Evolutionary conservation across 2,329 filamentous ascomycete species (phyloP).

Genomic region (Aspergillus aculeatus): DNA sequence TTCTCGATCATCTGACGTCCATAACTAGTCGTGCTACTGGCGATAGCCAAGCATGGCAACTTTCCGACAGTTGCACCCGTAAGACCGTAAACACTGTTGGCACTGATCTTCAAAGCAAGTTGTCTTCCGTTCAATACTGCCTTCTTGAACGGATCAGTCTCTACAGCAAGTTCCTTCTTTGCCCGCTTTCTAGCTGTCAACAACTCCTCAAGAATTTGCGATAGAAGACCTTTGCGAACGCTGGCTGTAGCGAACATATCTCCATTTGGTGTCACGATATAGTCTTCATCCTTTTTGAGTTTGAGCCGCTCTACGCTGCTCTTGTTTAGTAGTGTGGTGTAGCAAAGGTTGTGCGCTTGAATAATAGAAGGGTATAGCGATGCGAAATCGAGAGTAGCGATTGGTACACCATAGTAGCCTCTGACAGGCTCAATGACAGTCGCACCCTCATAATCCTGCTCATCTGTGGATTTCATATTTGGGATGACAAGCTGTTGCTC

Average conservation of each 20-base stretch:
- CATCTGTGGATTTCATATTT: conserved; percentile 70
- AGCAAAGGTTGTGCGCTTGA: conserved; percentile 97
- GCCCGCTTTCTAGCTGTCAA: conserved; percentile 89
- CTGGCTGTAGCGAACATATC: conserved; percentile 89
- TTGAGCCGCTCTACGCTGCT: conserved; percentile 71
- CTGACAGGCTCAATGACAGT: conserved; percentile 95
- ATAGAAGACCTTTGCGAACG: conserved; percentile 84
- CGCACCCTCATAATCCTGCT: conserved; percentile 95
- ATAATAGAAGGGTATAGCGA: conserved; percentile 99
- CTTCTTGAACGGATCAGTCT: conserved; percentile 96
- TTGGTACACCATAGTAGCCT: conserved; percentile 91
- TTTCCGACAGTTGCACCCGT: conserved; percentile 96
- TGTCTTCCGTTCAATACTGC: conserved; percentile 97
- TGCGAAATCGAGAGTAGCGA: conserved; percentile 97
- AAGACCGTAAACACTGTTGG: conserved; percentile 96
- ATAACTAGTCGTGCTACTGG: conserved; percentile 94
- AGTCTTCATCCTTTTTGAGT: conserved; percentile 86
- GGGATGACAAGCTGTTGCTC: conserved; percentile 94
- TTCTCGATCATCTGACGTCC: conserved; percentile 99
- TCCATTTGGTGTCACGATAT: conserved; percentile 91
- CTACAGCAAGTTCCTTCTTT: conserved; percentile 81
- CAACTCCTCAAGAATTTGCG: conserved; percentile 94
- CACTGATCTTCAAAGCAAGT: conserved; percentile 90
- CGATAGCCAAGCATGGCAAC: conserved; percentile 89
- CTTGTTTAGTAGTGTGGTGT: conserved; percentile 87